Percentiles rank a stretch among this genome's conserved stretches.
Evolutionary conservation across 2,329 filamentous ascomycete genomes (phyloP).

Genomic region (Aplosporella prunicola): DNA sequence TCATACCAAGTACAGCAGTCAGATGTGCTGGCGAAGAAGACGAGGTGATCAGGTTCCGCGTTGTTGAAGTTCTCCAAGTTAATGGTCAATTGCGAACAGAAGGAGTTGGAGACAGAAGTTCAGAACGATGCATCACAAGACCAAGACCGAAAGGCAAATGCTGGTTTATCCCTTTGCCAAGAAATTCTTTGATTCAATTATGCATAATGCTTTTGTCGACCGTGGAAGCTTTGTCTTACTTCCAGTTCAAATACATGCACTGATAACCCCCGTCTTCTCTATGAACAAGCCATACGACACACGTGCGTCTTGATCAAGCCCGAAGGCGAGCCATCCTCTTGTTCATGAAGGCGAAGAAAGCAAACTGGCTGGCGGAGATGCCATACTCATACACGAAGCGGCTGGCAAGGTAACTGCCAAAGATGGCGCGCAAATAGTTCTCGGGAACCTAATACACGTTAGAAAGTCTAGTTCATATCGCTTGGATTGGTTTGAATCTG

Average conservation of each 20-base stretch:
- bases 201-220: background rate
- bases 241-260: background rate
- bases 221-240: background rate
- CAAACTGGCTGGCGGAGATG: conserved; percentile 86
- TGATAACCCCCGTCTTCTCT: too few species aligned
- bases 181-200: background rate
- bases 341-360: conserved; percentile 77
- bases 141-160: background rate
- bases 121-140: too few species aligned
- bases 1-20: too few species aligned
- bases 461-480: conserved; percentile 16
- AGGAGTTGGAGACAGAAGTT: too few species aligned
- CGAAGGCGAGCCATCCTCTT: conserved; percentile 10
- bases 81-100: too few species aligned
- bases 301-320: background rate
- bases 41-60: too few species aligned
- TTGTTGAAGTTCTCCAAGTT: too few species aligned
- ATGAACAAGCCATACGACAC: background rate
- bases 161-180: background rate
- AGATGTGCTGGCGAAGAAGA: too few species aligned
- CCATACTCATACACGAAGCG: conserved; percentile 96
- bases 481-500: background rate
- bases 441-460: conserved; percentile 59
- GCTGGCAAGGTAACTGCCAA: conserved; percentile 88
- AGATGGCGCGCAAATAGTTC: conserved; percentile 86